Base-by-base conservation (phyloP, 306 rosid species). In the Ormosia semicastrata region DNA sequence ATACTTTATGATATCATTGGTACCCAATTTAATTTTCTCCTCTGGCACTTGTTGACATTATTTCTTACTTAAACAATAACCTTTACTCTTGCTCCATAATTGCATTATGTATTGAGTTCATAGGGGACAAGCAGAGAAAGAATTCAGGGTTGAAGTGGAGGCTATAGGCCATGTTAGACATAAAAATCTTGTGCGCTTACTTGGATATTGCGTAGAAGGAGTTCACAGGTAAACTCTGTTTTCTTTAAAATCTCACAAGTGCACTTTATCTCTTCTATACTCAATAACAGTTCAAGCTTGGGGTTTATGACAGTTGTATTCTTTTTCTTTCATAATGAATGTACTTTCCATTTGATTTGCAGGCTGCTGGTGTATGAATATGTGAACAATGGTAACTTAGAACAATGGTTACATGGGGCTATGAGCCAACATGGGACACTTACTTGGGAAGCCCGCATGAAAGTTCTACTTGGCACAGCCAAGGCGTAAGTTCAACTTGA, bases 41-140 rank as follows among this genome's bases (percentile, higher is more conserved):
- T 14, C 50, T 46, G 24, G 47, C 4, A 9, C 17, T 71, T 13
- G 66, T 59, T 59, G 76, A 53, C 63, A 18, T 36, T 56, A 57
- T 58, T 67, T 24, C 24, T 24, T 24, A 24, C 8, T 53, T 52
- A 54, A 49, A 57, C 17, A 6, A 15, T 79, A 81, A 64, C 47
- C 74, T 79, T 34, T 50, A 78, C 84, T 53, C 44, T 64, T 18
- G 12, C 56, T 66, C 63, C 40, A 32, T 82, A 63, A 81, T 77
- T 76, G 33, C 18, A 4, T 75, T 73, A 63, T 66, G 5, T 58
- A 65, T 71, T 82, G 81, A 71, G 66, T 78, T 49, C 60, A 49
- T 69, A 95, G 99, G 95, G 98, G 98, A 68, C 98, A 95, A 75
- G 99, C 99, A 5, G 99, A 95, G 90, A 93, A 86, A 77, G 99